These are phyloP conservation scores for Penicillium arizonense DNA, from an alignment of 495 filamentous ascomycete genomes.

Conservation along the genomic window DNA sequence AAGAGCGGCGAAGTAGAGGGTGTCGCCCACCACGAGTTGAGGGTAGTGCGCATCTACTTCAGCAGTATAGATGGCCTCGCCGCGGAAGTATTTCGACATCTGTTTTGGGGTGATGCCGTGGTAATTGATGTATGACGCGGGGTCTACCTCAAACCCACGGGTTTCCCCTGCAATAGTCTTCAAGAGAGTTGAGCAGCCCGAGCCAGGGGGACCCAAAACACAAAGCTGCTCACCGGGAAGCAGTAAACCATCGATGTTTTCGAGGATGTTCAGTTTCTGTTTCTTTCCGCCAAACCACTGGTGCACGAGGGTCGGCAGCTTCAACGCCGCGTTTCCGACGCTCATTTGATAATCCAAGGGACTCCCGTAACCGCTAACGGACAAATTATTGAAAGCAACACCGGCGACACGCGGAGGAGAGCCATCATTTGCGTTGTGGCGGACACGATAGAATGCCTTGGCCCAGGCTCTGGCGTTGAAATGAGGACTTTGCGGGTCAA, in stretches of 20 bases:
- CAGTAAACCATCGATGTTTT: not conserved
- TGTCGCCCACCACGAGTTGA: slow-evolving; percentile 68
- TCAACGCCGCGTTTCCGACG: slow-evolving; percentile 65
- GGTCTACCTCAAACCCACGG: not conserved
- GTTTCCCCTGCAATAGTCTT: not conserved
- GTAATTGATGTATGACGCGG: slow-evolving; percentile 37
- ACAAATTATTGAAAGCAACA: slow-evolving; percentile 59
- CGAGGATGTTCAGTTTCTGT: slow-evolving; percentile 50
- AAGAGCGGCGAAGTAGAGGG: slow-evolving; percentile 64
- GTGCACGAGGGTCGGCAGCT: slow-evolving; percentile 46
- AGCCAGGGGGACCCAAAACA: not conserved
- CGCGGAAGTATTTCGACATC: slow-evolving; percentile 48
- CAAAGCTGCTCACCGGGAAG: not conserved
- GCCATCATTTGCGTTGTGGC: too few species aligned
- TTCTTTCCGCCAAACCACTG: slow-evolving; percentile 44
- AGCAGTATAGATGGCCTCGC: slow-evolving; percentile 70
- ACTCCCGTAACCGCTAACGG: slow-evolving; percentile 72
- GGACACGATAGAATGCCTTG: too few species aligned
- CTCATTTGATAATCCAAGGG: slow-evolving; percentile 82
- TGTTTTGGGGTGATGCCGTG: slow-evolving; percentile 66
- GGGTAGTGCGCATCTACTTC: slow-evolving; percentile 74
- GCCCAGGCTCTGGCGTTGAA: too few species aligned
- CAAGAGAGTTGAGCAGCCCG: not conserved
- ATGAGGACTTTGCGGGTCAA: too few species aligned
- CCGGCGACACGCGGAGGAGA: slow-evolving; percentile 25